Base-by-base conservation (phyloP, 345 rosid species). In the Arabis hirsuta region DNA sequence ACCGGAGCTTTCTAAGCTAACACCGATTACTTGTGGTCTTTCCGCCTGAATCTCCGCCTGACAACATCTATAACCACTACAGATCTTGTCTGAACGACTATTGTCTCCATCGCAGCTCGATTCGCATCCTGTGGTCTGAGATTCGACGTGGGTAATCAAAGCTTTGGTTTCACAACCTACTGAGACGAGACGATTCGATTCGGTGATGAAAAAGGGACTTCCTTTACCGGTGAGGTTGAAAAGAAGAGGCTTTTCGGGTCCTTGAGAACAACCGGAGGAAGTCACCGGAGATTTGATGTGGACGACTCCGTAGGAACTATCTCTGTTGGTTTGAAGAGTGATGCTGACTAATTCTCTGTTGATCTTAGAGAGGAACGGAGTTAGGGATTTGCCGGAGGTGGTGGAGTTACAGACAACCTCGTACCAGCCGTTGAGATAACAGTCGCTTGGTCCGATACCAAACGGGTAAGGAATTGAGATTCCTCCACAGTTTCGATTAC, bases 381-480 rank as follows among this genome's bases (percentile, higher is more conserved):
- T 44, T 36, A 44, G 6, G 3, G 60, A 0, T 1, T 77, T 71
- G 38, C 61, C 39, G 16, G 50, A 56, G 29, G 59, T 53, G 27
- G 69, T 42, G 4, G 46, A 32, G 50, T 74, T 73, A 8, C 81
- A 82, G 22, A 63, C 60, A 48, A 73, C 57, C 20, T 43, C 50
- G 56, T 69, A 79, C 41, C 52, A 42, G 10, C 12, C 27, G 9
- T 51, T 29, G 10, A 31, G 55, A 67, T 54, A 76, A 24, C 87
- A 81, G 5, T 48, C 79, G 11, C 63, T 58, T 5, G 8, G 39
- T 2, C 58, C 44, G 6, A 57, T 55, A 3, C 87, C 84, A 38
- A 85, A 85, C 2, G 87, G 89, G 42, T 47, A 85, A 10, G 85
- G 86, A 53, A 83, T 69, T 62, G 41, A 58, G 20, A 82, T 53